Percentiles rank a stretch among this genome's conserved stretches.
Evolutionary conservation across 768 basidiomycete species (phyloP).

Genomic region (Boletus rubescentipes): DNA sequence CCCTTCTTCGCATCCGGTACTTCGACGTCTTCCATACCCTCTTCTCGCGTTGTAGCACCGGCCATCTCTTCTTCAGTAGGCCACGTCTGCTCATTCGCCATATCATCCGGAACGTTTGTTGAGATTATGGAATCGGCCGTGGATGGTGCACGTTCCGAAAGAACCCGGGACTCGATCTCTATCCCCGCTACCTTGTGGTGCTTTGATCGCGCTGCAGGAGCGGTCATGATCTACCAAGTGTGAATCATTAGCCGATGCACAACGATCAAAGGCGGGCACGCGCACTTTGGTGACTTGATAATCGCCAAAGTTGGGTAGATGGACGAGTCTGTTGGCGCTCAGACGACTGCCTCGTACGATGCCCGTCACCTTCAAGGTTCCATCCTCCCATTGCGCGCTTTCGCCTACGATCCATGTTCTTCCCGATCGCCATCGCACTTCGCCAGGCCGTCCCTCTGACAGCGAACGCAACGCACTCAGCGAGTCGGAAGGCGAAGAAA

Average conservation of each 20-base stretch:
- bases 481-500: slow-evolving; percentile 61
- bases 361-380: slow-evolving; percentile 75
- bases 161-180: slow-evolving; percentile 61
- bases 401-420: slow-evolving; percentile 76
- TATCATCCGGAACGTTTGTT: slow-evolving; percentile 82
- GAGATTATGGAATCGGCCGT: slow-evolving; percentile 85
- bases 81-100: slow-evolving; percentile 97
- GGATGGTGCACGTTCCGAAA: slow-evolving; percentile 63
- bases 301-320: slow-evolving; percentile 87
- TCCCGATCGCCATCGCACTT: slow-evolving; percentile 81
- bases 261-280: background rate
- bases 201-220: slow-evolving; percentile 42
- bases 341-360: slow-evolving; percentile 75
- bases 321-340: slow-evolving; percentile 81
- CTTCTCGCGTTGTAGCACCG: slow-evolving; percentile 28
- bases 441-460: slow-evolving; percentile 80
- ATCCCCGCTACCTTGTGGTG: slow-evolving; percentile 43
- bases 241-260: background rate
- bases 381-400: slow-evolving; percentile 59
- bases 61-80: slow-evolving; percentile 96
- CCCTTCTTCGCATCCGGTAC: slow-evolving; percentile 67
- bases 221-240: slow-evolving; percentile 63
- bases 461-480: slow-evolving; percentile 73
- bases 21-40: slow-evolving; percentile 15
- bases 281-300: slow-evolving; percentile 79